phyloP scores from a whole-genome alignment of 2,329 filamentous ascomycete species.

The Falciphora oryzae region DNA sequence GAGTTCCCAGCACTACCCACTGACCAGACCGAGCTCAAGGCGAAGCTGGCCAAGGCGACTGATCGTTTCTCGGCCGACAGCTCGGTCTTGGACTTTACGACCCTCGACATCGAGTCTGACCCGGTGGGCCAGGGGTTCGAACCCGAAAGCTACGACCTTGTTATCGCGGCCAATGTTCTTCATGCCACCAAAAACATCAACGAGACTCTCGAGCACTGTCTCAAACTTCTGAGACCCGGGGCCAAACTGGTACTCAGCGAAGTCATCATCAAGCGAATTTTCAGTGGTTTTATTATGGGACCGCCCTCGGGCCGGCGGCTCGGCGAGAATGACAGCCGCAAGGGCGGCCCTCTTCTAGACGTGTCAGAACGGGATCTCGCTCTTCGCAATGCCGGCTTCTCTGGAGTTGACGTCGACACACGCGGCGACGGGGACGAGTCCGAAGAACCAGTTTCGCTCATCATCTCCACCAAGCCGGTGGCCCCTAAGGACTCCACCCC shows the following conservation, averaged over 20 bases:
- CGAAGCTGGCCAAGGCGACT: constrained; percentile 37
- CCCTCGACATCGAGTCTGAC: background rate
- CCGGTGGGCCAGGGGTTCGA: background rate
- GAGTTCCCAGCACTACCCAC: background rate
- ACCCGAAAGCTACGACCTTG: background rate
- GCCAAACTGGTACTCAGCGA: constrained; percentile 18
- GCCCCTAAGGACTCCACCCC: constrained; percentile 16
- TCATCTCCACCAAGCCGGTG: constrained; percentile 1
- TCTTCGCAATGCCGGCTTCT: background rate
- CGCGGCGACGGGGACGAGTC: background rate
- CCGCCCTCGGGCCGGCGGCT: constrained; percentile 27
- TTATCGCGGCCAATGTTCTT: constrained; percentile 20
- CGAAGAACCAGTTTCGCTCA: background rate
- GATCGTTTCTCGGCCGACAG: constrained; percentile 49
- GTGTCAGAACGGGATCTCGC: background rate
- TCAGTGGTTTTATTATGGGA: constrained; percentile 20
- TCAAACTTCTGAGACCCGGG: constrained; percentile 23
- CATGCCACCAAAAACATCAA: constrained; percentile 23
- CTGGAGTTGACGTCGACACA: background rate
- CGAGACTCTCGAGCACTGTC: constrained; percentile 17
- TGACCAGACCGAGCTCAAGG: background rate
- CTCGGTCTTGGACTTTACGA: constrained; percentile 31
- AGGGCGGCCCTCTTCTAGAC: background rate
- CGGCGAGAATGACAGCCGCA: constrained; percentile 9
- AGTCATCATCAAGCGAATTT: constrained; percentile 10